A percentile compares a stretch with the other conserved stretches of the same genome.
Conservation (phyloP, 192 early-diverging fungal genomes). For the Umbelopsis vinacea region DNA sequence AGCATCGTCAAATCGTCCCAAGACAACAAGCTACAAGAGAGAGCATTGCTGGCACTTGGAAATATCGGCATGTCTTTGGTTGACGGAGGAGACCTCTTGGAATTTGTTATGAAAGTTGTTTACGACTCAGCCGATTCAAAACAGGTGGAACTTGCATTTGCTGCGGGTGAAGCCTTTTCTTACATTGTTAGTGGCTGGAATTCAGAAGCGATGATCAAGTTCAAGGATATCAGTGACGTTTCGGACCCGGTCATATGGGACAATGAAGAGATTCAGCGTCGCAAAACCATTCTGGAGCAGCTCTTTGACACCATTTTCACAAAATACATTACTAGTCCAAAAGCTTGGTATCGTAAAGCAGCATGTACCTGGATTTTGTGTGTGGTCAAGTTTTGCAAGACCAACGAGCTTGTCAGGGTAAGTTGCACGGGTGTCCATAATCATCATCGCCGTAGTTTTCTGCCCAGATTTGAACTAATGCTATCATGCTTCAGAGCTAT, state of each 20-base stretch:
- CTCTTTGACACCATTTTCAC: conserved; percentile 60
- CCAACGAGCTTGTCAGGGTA: conserved; percentile 53
- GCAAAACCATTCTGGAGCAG: not conserved
- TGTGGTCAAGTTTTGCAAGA: conserved; percentile 73
- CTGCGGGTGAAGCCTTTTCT: conserved; percentile 81
- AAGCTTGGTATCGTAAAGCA: conserved; percentile 64
- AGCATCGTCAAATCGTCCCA: conserved; percentile 61
- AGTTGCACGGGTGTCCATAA: not conserved
- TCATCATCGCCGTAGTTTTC: no score
- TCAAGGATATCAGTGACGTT: conserved; percentile 67
- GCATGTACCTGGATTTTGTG: conserved; percentile 82
- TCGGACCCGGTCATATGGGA: conserved; percentile 23
- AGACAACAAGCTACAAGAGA: conserved; percentile 82
- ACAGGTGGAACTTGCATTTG: conserved; percentile 84
- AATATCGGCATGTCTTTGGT: conserved; percentile 61
- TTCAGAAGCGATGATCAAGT: conserved; percentile 67
- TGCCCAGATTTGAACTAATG: no score
- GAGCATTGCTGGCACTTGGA: conserved; percentile 68
- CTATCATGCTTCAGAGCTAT: conserved; percentile 42
- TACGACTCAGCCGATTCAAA: conserved; percentile 58
- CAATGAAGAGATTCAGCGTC: conserved; percentile 27
- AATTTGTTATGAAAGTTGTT: conserved; percentile 47
- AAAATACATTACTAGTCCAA: conserved; percentile 54
- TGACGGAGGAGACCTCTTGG: not conserved
- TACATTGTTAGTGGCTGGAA: conserved; percentile 65